These are phyloP conservation scores for Epichloe typhina DNA, from an alignment of 2,329 filamentous ascomycete genomes.

Conservation along the genomic window DNA sequence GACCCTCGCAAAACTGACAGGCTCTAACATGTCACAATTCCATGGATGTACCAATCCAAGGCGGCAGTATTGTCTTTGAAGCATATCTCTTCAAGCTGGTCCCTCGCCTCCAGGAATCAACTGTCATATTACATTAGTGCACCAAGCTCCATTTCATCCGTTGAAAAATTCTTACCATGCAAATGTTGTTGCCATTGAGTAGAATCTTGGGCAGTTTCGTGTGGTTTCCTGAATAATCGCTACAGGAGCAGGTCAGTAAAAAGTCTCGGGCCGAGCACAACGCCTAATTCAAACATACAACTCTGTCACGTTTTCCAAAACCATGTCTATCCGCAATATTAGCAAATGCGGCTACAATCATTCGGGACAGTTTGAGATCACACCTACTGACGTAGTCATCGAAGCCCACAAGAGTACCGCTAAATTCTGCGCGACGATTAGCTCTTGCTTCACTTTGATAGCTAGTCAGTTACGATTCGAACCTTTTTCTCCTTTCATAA, in stretches of 20 bases:
- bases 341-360: not conserved
- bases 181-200: slow-evolving; percentile 95
- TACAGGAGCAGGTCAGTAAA: slow-evolving; percentile 24
- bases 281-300: slow-evolving; percentile 46
- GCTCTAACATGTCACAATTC: not conserved
- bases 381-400: slow-evolving; percentile 99
- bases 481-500: slow-evolving; percentile 99
- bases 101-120: slow-evolving; percentile 70
- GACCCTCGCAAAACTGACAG: not conserved
- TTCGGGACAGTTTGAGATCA: not conserved
- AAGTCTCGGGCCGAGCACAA: not conserved
- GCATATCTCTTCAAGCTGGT: slow-evolving; percentile 23
- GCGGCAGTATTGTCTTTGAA: not conserved
- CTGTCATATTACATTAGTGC: slow-evolving; percentile 25
- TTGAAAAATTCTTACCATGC: slow-evolving; percentile 62
- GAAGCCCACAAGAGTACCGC: slow-evolving; percentile 85
- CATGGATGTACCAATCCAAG: not conserved
- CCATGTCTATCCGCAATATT: slow-evolving; percentile 60
- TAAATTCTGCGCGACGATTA: slow-evolving; percentile 57
- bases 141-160: not conserved
- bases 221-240: slow-evolving; percentile 81
- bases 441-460: not conserved
- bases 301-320: slow-evolving; percentile 92
- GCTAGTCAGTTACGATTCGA: not conserved
- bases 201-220: slow-evolving; percentile 89